These are phyloP conservation scores for Euphorbia lathyris DNA, from an alignment of 345 rosid species.

Conservation along the genomic window DNA sequence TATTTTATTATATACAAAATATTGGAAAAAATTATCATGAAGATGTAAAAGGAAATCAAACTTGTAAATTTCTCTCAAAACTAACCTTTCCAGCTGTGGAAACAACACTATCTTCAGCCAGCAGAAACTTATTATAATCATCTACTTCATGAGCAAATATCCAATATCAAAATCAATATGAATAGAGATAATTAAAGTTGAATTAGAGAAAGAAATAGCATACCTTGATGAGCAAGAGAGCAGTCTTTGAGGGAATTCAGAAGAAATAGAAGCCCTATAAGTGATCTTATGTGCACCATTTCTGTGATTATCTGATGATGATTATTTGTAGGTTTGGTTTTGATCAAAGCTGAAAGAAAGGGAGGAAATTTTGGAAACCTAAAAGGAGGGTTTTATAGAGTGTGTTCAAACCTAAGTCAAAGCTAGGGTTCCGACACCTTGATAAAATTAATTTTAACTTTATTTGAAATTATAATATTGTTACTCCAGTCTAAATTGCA, in stretches of 20 bases:
- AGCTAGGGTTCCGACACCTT: conserved; percentile 38
- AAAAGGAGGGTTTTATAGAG: conserved; percentile 37
- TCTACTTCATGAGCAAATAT: neutral
- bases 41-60: no score
- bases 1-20: no score
- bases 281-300: conserved; percentile 30
- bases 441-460: no score
- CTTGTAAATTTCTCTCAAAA: no score
- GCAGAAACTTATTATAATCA: neutral
- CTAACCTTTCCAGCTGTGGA: conserved; percentile 17
- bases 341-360: conserved; percentile 22
- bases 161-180: neutral
- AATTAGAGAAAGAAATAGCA: neutral
- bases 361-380: conserved; percentile 23
- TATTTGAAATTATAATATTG: neutral
- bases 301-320: conserved; percentile 12
- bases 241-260: conserved; percentile 13
- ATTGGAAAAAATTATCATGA: no score
- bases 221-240: conserved; percentile 41
- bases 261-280: conserved; percentile 36
- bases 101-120: neutral
- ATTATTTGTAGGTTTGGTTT: neutral
- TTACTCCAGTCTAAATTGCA: conserved; percentile 18
- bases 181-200: neutral
- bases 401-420: conserved; percentile 35